These are phyloP conservation scores for Acarospora socialis DNA, from an alignment of 2,329 filamentous ascomycete species.

Conservation along the genomic window DNA sequence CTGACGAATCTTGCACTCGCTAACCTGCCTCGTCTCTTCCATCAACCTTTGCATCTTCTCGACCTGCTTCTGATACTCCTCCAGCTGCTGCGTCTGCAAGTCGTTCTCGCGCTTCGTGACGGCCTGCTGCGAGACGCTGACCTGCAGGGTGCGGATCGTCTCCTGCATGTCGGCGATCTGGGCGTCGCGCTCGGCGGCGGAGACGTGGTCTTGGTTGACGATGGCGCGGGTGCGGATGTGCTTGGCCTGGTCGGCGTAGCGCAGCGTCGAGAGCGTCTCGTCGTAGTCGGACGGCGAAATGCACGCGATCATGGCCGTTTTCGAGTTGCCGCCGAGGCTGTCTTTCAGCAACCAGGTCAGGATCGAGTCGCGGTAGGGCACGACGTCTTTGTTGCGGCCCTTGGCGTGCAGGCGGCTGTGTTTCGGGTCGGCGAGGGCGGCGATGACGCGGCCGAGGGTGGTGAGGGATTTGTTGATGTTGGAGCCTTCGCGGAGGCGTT, in stretches of 20 bases:
- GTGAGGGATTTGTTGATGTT: constrained; percentile 99
- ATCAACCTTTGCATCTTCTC: constrained; percentile 83
- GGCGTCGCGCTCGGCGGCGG: constrained; percentile 81
- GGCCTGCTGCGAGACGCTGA: constrained; percentile 37
- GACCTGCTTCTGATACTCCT: constrained; percentile 90
- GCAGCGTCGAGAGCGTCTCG: constrained; percentile 86
- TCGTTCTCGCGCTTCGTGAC: constrained; percentile 38
- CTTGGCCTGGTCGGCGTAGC: constrained; percentile 96
- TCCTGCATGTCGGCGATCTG: constrained; percentile 92
- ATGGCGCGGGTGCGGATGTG: constrained; percentile 86
- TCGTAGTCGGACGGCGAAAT: constrained; percentile 94
- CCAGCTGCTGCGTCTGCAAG: constrained; percentile 56
- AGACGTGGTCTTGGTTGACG: constrained; percentile 91
- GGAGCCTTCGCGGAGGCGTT: constrained; percentile 78
- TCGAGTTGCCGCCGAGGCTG: constrained; percentile 88
- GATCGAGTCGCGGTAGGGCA: constrained; percentile 86
- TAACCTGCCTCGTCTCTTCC: constrained; percentile 83
- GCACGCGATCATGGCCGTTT: constrained; percentile 98
- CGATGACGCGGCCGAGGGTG: constrained; percentile 88
- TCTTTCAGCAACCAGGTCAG: constrained; percentile 84
- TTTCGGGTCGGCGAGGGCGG: constrained; percentile 66
- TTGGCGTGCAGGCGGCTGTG: constrained; percentile 41
- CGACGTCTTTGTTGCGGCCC: constrained; percentile 48
- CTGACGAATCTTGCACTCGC: constrained; percentile 85
- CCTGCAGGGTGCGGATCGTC: constrained; percentile 74